Percentiles rank a stretch among this genome's conserved stretches.
Conservation (phyloP, 768 basidiomycete genomes). For the Lenzites betulinus region DNA sequence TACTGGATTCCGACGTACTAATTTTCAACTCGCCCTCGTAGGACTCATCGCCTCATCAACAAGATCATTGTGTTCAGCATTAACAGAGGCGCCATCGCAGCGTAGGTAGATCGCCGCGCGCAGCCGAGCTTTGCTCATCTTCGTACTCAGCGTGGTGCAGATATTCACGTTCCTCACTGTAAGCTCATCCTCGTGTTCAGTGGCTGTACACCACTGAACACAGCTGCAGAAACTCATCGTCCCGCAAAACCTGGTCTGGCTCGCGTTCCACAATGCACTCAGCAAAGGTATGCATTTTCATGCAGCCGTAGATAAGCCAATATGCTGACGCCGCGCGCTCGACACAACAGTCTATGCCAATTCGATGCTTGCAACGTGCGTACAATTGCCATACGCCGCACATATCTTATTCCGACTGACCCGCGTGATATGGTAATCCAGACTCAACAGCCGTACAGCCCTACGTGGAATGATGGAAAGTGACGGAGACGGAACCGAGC, state of each 20-base stretch:
- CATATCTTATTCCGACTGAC: background rate
- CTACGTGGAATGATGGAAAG: slow-evolving; percentile 3
- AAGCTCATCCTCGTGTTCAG: background rate
- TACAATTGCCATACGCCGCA: no score
- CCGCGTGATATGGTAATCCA: background rate
- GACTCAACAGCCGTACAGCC: slow-evolving; percentile 6
- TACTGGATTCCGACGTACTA: background rate
- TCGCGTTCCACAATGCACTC: slow-evolving; percentile 12
- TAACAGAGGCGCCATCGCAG: slow-evolving; percentile 14
- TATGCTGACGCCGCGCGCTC: background rate
- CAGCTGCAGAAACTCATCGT: slow-evolving; percentile 6
- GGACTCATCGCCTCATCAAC: slow-evolving; percentile 10
- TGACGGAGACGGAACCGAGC: slow-evolving; percentile 1
- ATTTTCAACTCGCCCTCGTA: background rate
- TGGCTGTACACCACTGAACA: background rate
- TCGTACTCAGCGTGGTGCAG: background rate
- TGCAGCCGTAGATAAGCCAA: background rate
- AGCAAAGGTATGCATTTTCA: background rate
- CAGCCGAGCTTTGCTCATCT: background rate
- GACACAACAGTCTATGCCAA: slow-evolving; percentile 1
- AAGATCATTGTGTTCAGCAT: slow-evolving; percentile 9
- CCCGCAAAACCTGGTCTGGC: slow-evolving; percentile 7
- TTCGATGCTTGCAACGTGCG: slow-evolving; percentile 17
- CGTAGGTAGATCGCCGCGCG: background rate
- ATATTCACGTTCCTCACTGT: slow-evolving; percentile 1